phyloP scores from a whole-genome alignment of 495 filamentous ascomycete species.

The Xylaria intraflava region DNA sequence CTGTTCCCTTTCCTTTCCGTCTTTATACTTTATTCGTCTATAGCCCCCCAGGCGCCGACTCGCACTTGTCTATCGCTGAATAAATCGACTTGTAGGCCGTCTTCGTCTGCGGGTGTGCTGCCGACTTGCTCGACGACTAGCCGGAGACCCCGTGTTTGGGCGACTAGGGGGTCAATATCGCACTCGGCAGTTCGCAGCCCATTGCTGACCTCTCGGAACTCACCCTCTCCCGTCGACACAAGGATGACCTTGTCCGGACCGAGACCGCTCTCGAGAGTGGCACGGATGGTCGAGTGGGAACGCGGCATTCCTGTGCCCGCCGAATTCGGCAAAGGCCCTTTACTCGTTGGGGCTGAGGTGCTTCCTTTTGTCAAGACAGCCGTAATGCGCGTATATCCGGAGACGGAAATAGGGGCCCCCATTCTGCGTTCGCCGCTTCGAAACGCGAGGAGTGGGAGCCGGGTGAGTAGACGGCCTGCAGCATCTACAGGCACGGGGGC shows the following conservation, averaged over 20 bases:
- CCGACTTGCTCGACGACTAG: conserved; percentile 73
- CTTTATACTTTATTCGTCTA: conserved; percentile 26
- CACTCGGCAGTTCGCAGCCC: conserved; percentile 67
- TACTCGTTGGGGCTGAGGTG: conserved; percentile 12
- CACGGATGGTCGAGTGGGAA: conserved; percentile 48
- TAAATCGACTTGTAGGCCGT: conserved; percentile 58
- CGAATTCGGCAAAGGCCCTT: conserved; percentile 11
- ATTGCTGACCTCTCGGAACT: conserved; percentile 59
- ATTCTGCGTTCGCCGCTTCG: conserved; percentile 45
- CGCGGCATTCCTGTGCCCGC: conserved; percentile 13
- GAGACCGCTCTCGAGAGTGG: conserved; percentile 61
- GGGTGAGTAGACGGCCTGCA: conserved; percentile 58
- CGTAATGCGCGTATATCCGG: conserved; percentile 52
- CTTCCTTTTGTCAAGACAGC: conserved; percentile 35
- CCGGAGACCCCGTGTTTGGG: conserved; percentile 54
- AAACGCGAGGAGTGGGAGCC: conserved; percentile 45
- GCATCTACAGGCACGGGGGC: conserved; percentile 55
- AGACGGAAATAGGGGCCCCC: conserved; percentile 43
- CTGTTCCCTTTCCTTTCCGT: not conserved
- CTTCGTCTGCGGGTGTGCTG: conserved; percentile 32
- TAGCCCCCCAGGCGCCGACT: conserved; percentile 49
- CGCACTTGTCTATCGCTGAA: conserved; percentile 60
- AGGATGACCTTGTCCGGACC: conserved; percentile 59
- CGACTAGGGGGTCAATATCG: conserved; percentile 53
- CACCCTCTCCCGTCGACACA: conserved; percentile 51